Evolutionary conservation across 176 grass and related monocot species (phyloP), one percentile per base, ranked within the genome.

Genomic region (Phoenix roebelenii): DNA sequence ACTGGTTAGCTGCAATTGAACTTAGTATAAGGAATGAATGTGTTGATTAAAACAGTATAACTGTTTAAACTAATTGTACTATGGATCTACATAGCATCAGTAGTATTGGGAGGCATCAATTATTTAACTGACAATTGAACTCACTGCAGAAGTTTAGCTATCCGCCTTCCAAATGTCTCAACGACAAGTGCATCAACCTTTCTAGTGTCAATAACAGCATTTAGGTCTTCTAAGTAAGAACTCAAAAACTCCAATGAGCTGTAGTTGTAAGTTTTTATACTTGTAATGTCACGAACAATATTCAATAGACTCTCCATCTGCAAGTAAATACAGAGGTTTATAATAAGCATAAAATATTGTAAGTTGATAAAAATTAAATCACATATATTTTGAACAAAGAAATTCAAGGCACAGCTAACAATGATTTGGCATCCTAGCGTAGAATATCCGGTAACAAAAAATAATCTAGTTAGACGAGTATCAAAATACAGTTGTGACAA

Each of bases 111-210:
- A 60, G 1, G 26, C 58, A 60, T 60, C 35, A 44, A 44, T 44
- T 44, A 44, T 44, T 44, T 12, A 44, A 44, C 28, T 3, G 30
- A 60, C 28, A 30, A n/a, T 16, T 18, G 25, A 18, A 80, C 80
- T 87, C 79, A 95, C 90, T 92, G 84, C 3, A 92, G 61, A 3
- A 98, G 82, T 77, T 92, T 98, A 15, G 76, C 81, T 58, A 98
- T 92, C 16, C 79, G 54, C 53, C 75, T 82, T 4, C 93, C 93
- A 84, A 98, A 98, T 23, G 84, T 98, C 72, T 92, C 93, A 54
- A 98, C 87, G 52, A 88, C 87, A 77, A 98, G 87, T 5, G 84
- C 87, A 63, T 98, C 93, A 29, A 98, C 84, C 25, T 81, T 92
- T 66, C 93, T 69, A 2, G 84, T 98, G 79, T 98, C 84, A 62